A percentile compares a stretch with the other conserved stretches of the same genome.
Conservation (phyloP, 768 basidiomycete genomes). For the Cubamyces sp. region DNA sequence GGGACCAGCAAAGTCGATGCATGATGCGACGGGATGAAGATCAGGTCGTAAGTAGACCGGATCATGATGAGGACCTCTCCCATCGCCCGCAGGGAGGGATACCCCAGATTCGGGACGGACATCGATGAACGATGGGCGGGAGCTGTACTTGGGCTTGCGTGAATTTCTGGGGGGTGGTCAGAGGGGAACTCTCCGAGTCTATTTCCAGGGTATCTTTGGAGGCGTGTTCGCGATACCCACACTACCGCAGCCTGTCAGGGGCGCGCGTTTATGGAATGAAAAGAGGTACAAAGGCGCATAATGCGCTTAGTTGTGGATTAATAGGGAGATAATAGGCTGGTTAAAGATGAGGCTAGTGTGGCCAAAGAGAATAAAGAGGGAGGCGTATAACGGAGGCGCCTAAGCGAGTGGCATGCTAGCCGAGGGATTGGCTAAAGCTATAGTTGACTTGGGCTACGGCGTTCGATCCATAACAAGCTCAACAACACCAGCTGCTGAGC, state of each 20-base stretch:
- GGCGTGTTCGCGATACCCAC: constrained; percentile 1
- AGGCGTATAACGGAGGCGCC: neutral
- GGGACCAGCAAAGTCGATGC: constrained; percentile 8
- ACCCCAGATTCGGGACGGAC: neutral
- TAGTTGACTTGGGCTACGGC: neutral
- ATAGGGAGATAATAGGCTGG: too few species aligned
- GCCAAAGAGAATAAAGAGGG: neutral
- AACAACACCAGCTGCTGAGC: constrained; percentile 7
- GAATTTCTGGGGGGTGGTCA: constrained; percentile 4
- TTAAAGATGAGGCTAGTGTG: too few species aligned
- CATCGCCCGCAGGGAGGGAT: constrained; percentile 3
- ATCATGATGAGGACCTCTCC: constrained; percentile 11
- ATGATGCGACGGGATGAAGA: constrained; percentile 16
- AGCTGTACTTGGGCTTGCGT: neutral
- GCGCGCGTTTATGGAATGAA: neutral
- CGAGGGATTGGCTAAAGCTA: neutral
- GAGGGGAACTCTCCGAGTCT: constrained; percentile 21
- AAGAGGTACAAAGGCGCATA: neutral
- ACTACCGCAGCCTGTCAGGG: constrained; percentile 12
- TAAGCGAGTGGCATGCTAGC: constrained; percentile 7
- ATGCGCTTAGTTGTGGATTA: neutral
- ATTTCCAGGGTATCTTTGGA: constrained; percentile 18
- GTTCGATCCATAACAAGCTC: constrained; percentile 22
- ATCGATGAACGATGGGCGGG: neutral
- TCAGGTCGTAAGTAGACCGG: neutral